Evolutionary conservation across 1,284 basidiomycete genomes (phyloP).

Genomic region (Ceratobasidium sp.): DNA sequence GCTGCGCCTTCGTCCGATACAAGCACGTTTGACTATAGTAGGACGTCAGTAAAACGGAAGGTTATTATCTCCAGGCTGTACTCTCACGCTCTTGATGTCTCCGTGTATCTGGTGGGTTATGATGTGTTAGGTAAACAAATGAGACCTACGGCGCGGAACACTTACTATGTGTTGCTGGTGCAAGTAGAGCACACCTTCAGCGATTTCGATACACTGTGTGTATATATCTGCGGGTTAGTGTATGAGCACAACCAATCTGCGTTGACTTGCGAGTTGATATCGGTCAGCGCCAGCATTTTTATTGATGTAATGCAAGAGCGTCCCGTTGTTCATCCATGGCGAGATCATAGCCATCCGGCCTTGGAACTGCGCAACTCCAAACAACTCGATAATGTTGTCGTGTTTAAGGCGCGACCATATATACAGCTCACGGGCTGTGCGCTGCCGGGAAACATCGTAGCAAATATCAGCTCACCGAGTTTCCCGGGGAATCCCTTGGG

Average conservation of each 20-base stretch:
- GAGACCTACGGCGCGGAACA: not conserved
- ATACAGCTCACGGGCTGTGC: not conserved
- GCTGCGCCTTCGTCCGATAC: not conserved
- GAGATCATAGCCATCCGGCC: too few relatives aligned
- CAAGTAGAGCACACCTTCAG: slow-evolving; percentile 1
- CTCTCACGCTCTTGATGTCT: slow-evolving; percentile 4
- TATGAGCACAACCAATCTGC: not conserved
- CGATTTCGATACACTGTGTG: not conserved
- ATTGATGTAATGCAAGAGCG: slow-evolving; percentile 1
- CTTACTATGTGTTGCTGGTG: not conserved
- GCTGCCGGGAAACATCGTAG: not conserved
- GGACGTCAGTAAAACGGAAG: too few relatives aligned
- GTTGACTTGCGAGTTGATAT: not conserved
- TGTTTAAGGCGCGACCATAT: slow-evolving; percentile 1
- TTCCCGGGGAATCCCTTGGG: not conserved
- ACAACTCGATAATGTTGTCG: not conserved
- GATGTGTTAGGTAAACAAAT: not conserved
- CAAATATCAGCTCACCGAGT: too few relatives aligned
- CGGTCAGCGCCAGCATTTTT: slow-evolving; percentile 3
- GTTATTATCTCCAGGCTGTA: too few relatives aligned
- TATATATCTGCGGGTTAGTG: not conserved
- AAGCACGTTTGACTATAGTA: not conserved
- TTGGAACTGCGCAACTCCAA: not conserved
- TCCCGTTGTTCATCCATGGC: too few relatives aligned
- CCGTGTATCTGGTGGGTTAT: slow-evolving; percentile 1